Conservation (phyloP, 331 rosid genomes). For the Quercus lobata region DNA sequence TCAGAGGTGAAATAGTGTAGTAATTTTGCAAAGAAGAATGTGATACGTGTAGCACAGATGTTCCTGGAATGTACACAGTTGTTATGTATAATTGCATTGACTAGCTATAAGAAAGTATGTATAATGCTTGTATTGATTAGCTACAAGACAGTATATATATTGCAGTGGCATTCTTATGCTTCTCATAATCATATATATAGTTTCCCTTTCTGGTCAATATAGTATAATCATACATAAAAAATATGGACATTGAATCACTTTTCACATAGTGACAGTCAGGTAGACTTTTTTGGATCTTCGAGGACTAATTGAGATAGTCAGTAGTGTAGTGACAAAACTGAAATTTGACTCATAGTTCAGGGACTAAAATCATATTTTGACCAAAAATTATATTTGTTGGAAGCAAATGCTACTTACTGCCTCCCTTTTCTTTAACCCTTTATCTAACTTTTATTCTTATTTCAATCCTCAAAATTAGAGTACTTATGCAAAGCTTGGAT, state of each 20-base stretch:
- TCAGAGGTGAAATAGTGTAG: neutral
- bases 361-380: too few relatives aligned
- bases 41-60: neutral
- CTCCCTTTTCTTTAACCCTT: neutral
- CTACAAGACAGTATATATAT: neutral
- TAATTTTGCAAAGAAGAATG: neutral
- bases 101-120: neutral
- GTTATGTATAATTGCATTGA: neutral
- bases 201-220: neutral
- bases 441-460: neutral
- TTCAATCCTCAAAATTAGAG: conserved; percentile 40
- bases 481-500: conserved; percentile 80
- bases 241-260: neutral
- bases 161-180: neutral
- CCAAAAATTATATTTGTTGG: neutral
- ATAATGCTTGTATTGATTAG: neutral
- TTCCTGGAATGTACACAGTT: neutral
- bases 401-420: conserved; percentile 9
- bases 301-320: too few relatives aligned
- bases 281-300: too few relatives aligned
- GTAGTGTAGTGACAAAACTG: too few relatives aligned
- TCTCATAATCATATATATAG: neutral
- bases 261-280: too few relatives aligned
- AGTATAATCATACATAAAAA: neutral
- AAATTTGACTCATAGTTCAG: too few relatives aligned